phyloP scores from a whole-genome alignment of 2,329 filamentous ascomycete genomes.

The Pseudophaeomoniella oleicola region DNA sequence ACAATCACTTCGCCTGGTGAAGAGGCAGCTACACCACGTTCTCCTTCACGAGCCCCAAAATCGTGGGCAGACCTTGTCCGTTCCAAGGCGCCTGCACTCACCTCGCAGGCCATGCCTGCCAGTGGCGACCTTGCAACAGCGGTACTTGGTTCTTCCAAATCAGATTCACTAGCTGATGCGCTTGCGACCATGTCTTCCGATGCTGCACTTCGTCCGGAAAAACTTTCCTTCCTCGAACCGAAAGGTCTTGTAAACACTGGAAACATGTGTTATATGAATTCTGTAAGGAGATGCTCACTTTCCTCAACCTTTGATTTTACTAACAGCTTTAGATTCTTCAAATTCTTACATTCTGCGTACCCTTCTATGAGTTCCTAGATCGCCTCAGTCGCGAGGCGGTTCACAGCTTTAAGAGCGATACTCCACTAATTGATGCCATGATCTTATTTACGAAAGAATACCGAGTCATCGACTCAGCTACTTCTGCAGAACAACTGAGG shows the following conservation, averaged over 20 bases:
- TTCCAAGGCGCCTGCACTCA: constrained; percentile 27
- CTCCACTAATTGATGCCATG: constrained; percentile 86
- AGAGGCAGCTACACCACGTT: constrained; percentile 23
- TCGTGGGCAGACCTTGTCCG: constrained; percentile 58
- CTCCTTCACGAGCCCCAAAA: constrained; percentile 34
- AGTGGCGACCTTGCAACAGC: constrained; percentile 8
- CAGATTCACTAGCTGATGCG: constrained; percentile 58
- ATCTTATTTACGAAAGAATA: constrained; percentile 96
- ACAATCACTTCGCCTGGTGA: constrained; percentile 6
- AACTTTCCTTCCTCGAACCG: constrained; percentile 75
- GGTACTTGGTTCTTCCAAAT: constrained; percentile 25
- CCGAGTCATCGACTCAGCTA: constrained; percentile 66
- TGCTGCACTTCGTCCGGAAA: constrained; percentile 34
- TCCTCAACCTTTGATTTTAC: constrained; percentile 8
- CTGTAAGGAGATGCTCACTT: constrained; percentile 44
- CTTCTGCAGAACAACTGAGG: constrained; percentile 57
- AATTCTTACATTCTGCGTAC: constrained; percentile 83
- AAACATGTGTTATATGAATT: constrained; percentile 99
- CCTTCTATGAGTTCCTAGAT: constrained; percentile 89
- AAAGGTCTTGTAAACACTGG: constrained; percentile 90
- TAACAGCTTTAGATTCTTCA: constrained; percentile 62
- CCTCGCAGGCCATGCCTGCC: constrained; percentile 15
- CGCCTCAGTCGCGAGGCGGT: constrained; percentile 69
- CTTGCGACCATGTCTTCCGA: constrained; percentile 59
- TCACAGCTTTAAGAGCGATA: constrained; percentile 90